Conservation (phyloP, 306 rosid species). For the Dryas alaskensis region DNA sequence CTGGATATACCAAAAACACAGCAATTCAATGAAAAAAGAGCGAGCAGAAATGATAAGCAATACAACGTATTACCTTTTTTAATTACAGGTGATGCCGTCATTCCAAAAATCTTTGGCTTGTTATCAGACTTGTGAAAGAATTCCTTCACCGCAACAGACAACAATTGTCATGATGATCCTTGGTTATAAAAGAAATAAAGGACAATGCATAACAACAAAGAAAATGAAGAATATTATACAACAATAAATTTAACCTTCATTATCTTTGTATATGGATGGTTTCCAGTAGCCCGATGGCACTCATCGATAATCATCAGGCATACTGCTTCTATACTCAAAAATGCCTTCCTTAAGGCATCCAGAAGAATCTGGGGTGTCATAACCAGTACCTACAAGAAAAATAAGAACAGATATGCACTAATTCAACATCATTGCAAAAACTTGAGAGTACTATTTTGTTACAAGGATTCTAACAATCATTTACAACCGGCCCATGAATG, state of each 20-base stretch:
- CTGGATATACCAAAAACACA: not conserved
- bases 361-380: slow-evolving; percentile 95
- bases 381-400: slow-evolving; percentile 61
- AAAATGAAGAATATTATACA: slow-evolving; percentile 9
- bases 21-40: not conserved
- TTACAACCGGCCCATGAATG: not conserved
- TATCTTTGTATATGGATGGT: slow-evolving; percentile 80
- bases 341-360: slow-evolving; percentile 82
- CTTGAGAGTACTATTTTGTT: not conserved
- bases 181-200: slow-evolving; percentile 11
- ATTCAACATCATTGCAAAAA: not conserved
- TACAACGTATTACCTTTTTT: slow-evolving; percentile 51
- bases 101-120: slow-evolving; percentile 88
- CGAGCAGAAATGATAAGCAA: not conserved
- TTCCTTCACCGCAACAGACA: slow-evolving; percentile 57
- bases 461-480: not conserved
- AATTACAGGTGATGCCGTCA: slow-evolving; percentile 89
- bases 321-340: slow-evolving; percentile 52
- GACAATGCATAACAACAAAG: slow-evolving; percentile 19
- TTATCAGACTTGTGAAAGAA: slow-evolving; percentile 69
- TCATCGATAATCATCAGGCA: slow-evolving; percentile 80
- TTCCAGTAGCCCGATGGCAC: slow-evolving; percentile 80
- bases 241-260: slow-evolving; percentile 64
- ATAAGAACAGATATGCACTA: slow-evolving; percentile 10
- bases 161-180: slow-evolving; percentile 15